These are phyloP conservation scores for Ceratocystiopsis brevicomis DNA, from an alignment of 2,329 filamentous ascomycete genomes.

Conservation along the genomic window DNA sequence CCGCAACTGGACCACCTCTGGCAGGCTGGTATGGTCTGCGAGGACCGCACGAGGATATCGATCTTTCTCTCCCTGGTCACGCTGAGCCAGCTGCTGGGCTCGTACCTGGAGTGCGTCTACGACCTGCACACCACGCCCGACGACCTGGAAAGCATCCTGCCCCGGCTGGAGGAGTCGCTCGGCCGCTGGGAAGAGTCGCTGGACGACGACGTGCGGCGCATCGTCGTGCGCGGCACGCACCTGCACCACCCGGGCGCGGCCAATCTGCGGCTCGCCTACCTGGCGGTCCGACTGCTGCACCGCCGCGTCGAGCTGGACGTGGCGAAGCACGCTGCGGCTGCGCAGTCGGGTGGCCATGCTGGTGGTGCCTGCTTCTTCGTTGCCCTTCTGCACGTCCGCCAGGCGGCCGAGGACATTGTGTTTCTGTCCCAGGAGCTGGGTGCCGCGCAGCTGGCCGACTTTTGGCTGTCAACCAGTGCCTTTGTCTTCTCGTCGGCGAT, in stretches of 20 bases:
- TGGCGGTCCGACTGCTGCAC: constrained; percentile 27
- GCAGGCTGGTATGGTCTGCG: background rate
- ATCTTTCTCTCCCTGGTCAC: constrained; percentile 26
- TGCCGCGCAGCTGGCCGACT: background rate
- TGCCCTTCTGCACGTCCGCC: background rate
- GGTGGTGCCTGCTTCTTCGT: background rate
- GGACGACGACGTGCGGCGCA: background rate
- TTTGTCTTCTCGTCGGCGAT: background rate
- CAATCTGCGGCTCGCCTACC: constrained; percentile 31
- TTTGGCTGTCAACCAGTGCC: constrained; percentile 2
- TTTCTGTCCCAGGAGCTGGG: background rate
- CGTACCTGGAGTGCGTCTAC: constrained; percentile 3
- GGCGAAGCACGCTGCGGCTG: background rate
- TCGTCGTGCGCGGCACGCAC: background rate
- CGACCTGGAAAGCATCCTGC: background rate
- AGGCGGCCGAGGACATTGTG: constrained; percentile 2
- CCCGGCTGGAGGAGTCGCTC: background rate
- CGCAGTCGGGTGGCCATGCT: too few species aligned
- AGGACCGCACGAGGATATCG: background rate
- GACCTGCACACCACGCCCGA: background rate
- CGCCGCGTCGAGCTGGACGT: constrained; percentile 27
- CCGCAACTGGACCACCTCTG: constrained; percentile 3
- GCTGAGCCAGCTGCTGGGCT: constrained; percentile 23
- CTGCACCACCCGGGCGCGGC: constrained; percentile 19
- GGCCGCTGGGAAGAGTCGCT: background rate